Evolutionary conservation across 768 basidiomycete species (phyloP).

Genomic region (Hysterangium stoloniferum): DNA sequence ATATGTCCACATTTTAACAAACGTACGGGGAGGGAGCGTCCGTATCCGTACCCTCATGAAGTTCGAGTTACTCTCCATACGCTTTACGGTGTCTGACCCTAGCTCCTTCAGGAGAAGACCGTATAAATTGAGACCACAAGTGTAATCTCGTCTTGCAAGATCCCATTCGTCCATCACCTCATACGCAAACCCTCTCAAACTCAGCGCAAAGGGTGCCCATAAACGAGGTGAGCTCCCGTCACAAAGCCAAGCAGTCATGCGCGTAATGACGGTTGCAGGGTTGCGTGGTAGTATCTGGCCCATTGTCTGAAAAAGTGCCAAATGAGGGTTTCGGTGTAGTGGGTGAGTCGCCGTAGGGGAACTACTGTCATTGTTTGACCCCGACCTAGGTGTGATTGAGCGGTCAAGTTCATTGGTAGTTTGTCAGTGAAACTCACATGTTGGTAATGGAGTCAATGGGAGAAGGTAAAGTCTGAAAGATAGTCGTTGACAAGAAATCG

Average conservation of each 20-base stretch:
- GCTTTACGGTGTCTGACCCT: constrained; percentile 10
- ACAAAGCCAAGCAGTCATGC: constrained; percentile 11
- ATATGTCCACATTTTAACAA: not conserved
- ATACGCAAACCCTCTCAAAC: constrained; percentile 14
- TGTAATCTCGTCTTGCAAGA: constrained; percentile 14
- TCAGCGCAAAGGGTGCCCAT: constrained; percentile 14
- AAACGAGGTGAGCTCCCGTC: constrained; percentile 10
- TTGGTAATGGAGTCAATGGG: not conserved
- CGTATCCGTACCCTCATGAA: constrained; percentile 14
- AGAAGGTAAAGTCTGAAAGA: not conserved
- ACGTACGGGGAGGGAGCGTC: constrained; percentile 13
- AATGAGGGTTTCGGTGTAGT: constrained; percentile 7
- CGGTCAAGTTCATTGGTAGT: not conserved
- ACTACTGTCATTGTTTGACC: constrained; percentile 1
- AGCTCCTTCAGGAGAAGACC: constrained; percentile 7
- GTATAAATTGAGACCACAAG: constrained; percentile 10
- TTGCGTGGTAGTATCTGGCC: constrained; percentile 9
- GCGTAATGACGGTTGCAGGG: constrained; percentile 12
- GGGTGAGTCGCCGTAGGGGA: not conserved
- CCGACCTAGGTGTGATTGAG: not conserved
- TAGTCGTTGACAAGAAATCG: not conserved
- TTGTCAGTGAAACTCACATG: not conserved
- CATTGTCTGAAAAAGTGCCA: constrained; percentile 11
- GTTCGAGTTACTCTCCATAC: constrained; percentile 12
- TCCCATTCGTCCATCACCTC: constrained; percentile 14